Evolutionary conservation across 2,329 filamentous ascomycete genomes (phyloP).

Genomic region (Cyphellophora europaea): DNA sequence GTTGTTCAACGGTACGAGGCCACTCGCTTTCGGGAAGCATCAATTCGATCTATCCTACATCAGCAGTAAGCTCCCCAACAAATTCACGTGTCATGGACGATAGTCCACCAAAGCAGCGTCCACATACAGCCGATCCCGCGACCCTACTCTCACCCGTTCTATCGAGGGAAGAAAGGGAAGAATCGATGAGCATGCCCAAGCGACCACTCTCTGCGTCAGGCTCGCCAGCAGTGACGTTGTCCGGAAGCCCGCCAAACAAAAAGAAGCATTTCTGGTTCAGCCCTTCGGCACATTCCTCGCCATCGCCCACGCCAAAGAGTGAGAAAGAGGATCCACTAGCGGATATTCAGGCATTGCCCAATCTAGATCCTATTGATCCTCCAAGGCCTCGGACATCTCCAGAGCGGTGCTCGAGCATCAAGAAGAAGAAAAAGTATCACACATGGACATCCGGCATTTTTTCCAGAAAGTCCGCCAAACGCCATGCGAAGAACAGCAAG

Average conservation of each 20-base stretch:
- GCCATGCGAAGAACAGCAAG: constrained; percentile 31
- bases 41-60: constrained; percentile 52
- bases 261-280: constrained; percentile 22
- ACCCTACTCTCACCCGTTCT: constrained; percentile 13
- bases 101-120: constrained; percentile 23
- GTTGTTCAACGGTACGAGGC: constrained; percentile 56
- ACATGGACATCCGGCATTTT: constrained; percentile 46
- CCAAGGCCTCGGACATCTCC: constrained; percentile 20
- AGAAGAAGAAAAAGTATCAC: constrained; percentile 66
- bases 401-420: constrained; percentile 29
- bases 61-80: constrained; percentile 10
- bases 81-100: background rate
- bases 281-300: constrained; percentile 22
- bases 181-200: constrained; percentile 21
- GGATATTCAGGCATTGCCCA: constrained; percentile 3
- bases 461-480: constrained; percentile 38
- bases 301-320: constrained; percentile 22
- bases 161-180: constrained; percentile 21
- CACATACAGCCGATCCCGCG: constrained; percentile 33
- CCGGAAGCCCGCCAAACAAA: constrained; percentile 18
- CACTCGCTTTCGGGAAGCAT: constrained; percentile 73
- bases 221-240: constrained; percentile 15
- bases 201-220: constrained; percentile 32
- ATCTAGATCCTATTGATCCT: constrained; percentile 9
- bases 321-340: constrained; percentile 16